Evolutionary conservation across 441 rosid genomes (phyloP).

Genomic region (Populus hybrid): DNA sequence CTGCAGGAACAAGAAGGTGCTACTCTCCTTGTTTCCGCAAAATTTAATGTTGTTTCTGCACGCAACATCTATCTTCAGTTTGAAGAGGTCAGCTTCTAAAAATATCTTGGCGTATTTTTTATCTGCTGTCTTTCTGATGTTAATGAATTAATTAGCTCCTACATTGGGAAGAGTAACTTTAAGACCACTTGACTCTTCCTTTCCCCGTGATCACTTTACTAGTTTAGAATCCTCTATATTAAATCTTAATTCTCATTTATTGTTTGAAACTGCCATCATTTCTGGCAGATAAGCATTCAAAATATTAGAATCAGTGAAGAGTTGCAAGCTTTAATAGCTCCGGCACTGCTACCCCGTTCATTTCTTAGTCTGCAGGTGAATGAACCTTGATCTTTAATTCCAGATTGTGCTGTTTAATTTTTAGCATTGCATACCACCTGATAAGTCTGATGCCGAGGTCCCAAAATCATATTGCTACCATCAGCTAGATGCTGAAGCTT

Average conservation of each 20-base stretch:
- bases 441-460: background rate
- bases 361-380: slow-evolving; percentile 74
- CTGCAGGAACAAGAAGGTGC: slow-evolving; percentile 87
- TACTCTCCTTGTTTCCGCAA: slow-evolving; percentile 88
- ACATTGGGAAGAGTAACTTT: background rate
- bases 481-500: slow-evolving; percentile 6
- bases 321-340: slow-evolving; percentile 81
- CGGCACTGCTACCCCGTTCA: slow-evolving; percentile 83
- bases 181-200: background rate
- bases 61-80: slow-evolving; percentile 86
- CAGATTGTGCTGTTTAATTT: slow-evolving; percentile 9
- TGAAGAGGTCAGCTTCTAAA: slow-evolving; percentile 67
- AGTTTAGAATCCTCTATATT: background rate
- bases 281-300: slow-evolving; percentile 67
- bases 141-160: background rate
- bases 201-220: background rate
- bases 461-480: background rate
- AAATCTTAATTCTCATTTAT: background rate
- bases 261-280: slow-evolving; percentile 9
- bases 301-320: slow-evolving; percentile 73
- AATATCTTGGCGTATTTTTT: background rate
- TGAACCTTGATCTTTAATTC: background rate
- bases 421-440: background rate
- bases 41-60: slow-evolving; percentile 62
- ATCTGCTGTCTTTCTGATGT: background rate